Conservation (phyloP, 352 stramenopile genomes). For the Thraustochytrium striatum region DNA sequence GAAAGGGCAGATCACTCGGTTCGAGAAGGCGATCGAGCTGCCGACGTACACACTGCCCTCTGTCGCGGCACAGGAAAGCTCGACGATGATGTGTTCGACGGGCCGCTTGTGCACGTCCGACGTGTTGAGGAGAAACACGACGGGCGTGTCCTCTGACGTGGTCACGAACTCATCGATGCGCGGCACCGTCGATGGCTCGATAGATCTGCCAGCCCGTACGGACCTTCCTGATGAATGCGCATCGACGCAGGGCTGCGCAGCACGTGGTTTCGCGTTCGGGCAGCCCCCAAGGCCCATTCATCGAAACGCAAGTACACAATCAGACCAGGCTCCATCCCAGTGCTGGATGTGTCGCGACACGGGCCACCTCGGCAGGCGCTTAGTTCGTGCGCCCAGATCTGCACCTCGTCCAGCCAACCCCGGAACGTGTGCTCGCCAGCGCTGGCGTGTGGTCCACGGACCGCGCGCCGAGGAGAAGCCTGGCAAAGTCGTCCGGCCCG, state of each 20-base stretch:
- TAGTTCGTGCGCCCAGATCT: conserved; percentile 22
- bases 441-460: not conserved
- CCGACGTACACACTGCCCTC: not conserved
- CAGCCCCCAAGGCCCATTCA: not conserved
- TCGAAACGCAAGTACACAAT: conserved; percentile 1
- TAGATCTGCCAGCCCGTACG: not conserved
- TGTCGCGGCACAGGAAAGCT: too few species aligned
- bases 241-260: not conserved
- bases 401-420: conserved; percentile 7
- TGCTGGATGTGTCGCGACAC: not conserved
- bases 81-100: too few species aligned
- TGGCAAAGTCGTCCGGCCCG: too few species aligned
- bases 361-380: not conserved
- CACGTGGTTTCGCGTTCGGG: not conserved
- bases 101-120: not conserved
- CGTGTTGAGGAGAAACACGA: conserved; percentile 1
- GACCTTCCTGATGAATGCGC: too few species aligned
- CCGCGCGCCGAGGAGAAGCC: not conserved
- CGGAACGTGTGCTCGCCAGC: not conserved
- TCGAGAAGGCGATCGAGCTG: too few species aligned
- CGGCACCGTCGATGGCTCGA: not conserved
- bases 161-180: not conserved
- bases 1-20: too few species aligned
- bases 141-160: not conserved
- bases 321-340: conserved; percentile 17